Evolutionary conservation across 2,329 filamentous ascomycete genomes (phyloP).

Genomic region (Cordyceps tenuipes): DNA sequence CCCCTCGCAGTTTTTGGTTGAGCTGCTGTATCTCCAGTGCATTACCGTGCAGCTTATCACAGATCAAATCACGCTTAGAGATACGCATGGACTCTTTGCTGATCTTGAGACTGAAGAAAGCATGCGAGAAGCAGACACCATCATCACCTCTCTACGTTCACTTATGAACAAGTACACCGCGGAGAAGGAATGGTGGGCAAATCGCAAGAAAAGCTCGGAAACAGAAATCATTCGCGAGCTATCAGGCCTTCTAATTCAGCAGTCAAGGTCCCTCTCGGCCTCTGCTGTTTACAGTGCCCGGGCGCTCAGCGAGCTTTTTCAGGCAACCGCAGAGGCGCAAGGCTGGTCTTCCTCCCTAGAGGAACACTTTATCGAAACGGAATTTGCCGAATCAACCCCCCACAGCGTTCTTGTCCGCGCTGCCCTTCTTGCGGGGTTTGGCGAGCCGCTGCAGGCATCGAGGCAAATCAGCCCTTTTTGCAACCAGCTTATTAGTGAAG

Average conservation of each 20-base stretch:
- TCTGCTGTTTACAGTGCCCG: conserved; percentile 45
- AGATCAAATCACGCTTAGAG: conserved; percentile 43
- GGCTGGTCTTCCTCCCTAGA: conserved; percentile 39
- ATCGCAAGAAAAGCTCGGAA: conserved; percentile 23
- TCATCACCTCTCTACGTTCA: conserved; percentile 33
- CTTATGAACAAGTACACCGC: conserved; percentile 27
- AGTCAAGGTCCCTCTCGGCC: conserved; percentile 33
- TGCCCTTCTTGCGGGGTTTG: conserved; percentile 44
- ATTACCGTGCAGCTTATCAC: conserved; percentile 43
- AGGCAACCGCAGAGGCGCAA: conserved; percentile 37
- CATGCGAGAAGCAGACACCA: conserved; percentile 32
- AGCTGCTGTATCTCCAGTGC: conserved; percentile 43
- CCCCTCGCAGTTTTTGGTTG: conserved; percentile 34
- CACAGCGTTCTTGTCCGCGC: conserved; percentile 39
- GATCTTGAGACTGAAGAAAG: conserved; percentile 28
- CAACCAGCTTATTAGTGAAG: conserved; percentile 53
- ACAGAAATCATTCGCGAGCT: conserved; percentile 33
- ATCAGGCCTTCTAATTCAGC: conserved; percentile 35
- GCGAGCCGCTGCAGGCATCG: conserved; percentile 40
- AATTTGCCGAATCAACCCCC: conserved; percentile 38
- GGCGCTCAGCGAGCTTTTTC: conserved; percentile 41
- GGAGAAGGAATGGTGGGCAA: conserved; percentile 30
- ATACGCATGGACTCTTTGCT: conserved; percentile 39
- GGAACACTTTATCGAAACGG: conserved; percentile 36
- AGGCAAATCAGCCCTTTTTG: conserved; percentile 44